Percentiles rank a stretch among this genome's conserved stretches.
Conservation (phyloP, 768 basidiomycete species). For the Tulasnella sp. region DNA sequence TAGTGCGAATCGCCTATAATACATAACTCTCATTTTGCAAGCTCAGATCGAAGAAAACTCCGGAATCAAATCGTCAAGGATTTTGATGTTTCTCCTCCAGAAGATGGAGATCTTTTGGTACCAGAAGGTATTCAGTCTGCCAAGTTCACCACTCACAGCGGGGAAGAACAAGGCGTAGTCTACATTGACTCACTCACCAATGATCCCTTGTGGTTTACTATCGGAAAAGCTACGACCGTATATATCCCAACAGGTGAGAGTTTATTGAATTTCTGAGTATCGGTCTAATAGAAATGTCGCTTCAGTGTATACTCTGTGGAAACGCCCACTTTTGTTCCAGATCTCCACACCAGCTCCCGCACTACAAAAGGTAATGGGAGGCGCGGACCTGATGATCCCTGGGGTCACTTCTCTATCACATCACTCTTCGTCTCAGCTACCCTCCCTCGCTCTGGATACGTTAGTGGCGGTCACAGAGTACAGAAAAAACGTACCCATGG, state of each 20-base stretch:
- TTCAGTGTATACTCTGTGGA: slow-evolving; percentile 67
- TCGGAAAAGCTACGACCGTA: slow-evolving; percentile 45
- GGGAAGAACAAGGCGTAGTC: slow-evolving; percentile 51
- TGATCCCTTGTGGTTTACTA: slow-evolving; percentile 66
- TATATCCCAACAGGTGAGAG: slow-evolving; percentile 52
- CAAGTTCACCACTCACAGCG: slow-evolving; percentile 52
- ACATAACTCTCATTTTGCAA: no score
- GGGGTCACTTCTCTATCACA: slow-evolving; percentile 44
- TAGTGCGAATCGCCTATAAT: no score
- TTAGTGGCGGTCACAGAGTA: slow-evolving; percentile 53
- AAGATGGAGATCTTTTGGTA: slow-evolving; percentile 54
- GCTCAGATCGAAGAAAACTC: slow-evolving; percentile 11
- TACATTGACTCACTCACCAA: slow-evolving; percentile 35
- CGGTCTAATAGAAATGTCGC: not conserved
- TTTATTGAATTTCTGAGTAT: not conserved
- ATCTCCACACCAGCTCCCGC: slow-evolving; percentile 61
- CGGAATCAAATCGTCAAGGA: slow-evolving; percentile 2
- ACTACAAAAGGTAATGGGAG: slow-evolving; percentile 54
- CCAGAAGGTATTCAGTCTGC: slow-evolving; percentile 58
- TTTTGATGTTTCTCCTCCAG: slow-evolving; percentile 23
- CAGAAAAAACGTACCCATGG: slow-evolving; percentile 46
- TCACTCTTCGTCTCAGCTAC: not conserved
- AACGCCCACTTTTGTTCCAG: slow-evolving; percentile 52
- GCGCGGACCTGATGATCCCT: slow-evolving; percentile 84
- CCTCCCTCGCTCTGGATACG: slow-evolving; percentile 26